phyloP scores from a whole-genome alignment of 192 early-diverging fungal species.

The Entomortierella beljakovae region DNA sequence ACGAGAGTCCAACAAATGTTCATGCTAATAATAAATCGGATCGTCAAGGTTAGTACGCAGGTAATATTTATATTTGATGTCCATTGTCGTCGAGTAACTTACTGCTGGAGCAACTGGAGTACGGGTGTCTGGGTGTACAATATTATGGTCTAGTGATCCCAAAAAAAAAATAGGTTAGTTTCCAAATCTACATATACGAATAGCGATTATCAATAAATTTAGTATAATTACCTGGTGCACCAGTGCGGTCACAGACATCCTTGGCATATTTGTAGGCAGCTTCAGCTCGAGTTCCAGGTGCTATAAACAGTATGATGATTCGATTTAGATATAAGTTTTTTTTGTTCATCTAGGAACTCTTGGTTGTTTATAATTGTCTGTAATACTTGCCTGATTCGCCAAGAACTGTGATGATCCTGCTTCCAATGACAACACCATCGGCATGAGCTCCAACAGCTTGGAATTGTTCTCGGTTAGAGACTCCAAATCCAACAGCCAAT shows the following conservation, averaged over 20 bases:
- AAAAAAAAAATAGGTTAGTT: not conserved
- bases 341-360: too few species aligned
- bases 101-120: slow-evolving; percentile 40
- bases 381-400: slow-evolving; percentile 62
- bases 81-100: slow-evolving; percentile 6
- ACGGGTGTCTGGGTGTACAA: slow-evolving; percentile 32
- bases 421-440: slow-evolving; percentile 97
- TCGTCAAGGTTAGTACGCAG: not conserved
- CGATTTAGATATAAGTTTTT: not conserved
- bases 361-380: not conserved
- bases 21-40: slow-evolving; percentile 28
- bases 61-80: too few species aligned
- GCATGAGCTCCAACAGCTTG: slow-evolving; percentile 83
- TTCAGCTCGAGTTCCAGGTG: slow-evolving; percentile 55
- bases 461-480: slow-evolving; percentile 91
- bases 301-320: slow-evolving; percentile 3
- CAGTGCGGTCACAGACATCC: slow-evolving; percentile 57
- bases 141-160: slow-evolving; percentile 11
- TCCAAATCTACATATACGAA: not conserved
- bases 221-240: slow-evolving; percentile 37
- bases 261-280: slow-evolving; percentile 59
- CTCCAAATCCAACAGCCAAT: slow-evolving; percentile 98
- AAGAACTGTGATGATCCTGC: slow-evolving; percentile 87
- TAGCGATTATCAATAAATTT: not conserved
- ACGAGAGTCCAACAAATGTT: slow-evolving; percentile 75